A percentile compares a stretch with the other conserved stretches of the same genome.
Evolutionary conservation across 163 green algal genomes (phyloP).

Genomic region (Scenedesmus sp.): DNA sequence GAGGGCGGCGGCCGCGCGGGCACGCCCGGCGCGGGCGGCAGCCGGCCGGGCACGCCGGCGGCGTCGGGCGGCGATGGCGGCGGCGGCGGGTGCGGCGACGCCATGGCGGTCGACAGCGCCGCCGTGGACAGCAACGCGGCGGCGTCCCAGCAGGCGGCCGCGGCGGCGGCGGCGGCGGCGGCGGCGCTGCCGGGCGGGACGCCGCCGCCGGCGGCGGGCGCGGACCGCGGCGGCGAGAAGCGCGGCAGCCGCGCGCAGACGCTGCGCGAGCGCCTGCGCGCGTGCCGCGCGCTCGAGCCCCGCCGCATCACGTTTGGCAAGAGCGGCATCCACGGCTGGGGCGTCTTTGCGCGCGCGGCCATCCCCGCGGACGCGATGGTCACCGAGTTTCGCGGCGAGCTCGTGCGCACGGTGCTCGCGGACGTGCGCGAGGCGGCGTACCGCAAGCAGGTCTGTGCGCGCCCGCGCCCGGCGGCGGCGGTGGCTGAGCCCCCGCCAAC

Average conservation of each 20-base stretch:
- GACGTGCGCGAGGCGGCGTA: constrained; percentile 87
- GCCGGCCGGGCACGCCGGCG: no score
- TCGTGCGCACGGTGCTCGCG: constrained; percentile 76
- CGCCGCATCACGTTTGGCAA: constrained; percentile 89
- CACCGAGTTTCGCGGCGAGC: constrained; percentile 92
- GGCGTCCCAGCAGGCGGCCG: neutral
- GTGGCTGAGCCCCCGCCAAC: no score
- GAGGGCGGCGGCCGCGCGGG: neutral
- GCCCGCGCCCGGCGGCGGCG: no score
- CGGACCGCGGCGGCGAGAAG: constrained; percentile 3
- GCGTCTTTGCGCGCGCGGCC: constrained; percentile 83
- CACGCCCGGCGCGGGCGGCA: neutral
- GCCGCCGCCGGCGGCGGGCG: constrained; percentile 6
- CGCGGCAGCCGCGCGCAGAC: constrained; percentile 19
- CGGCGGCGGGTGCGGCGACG: neutral
- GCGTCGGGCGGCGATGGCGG: neutral
- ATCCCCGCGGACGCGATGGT: constrained; percentile 91
- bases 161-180: neutral
- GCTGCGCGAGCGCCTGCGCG: constrained; percentile 15
- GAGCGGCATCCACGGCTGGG: constrained; percentile 95
- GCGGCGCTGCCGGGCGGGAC: neutral
- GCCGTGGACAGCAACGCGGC: constrained; percentile 4
- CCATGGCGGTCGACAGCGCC: neutral
- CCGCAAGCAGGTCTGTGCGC: constrained; percentile 61
- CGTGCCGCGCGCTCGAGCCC: constrained; percentile 61